Base-by-base conservation (phyloP, 1,284 basidiomycete genomes). In the Vanrija sp. region DNA sequence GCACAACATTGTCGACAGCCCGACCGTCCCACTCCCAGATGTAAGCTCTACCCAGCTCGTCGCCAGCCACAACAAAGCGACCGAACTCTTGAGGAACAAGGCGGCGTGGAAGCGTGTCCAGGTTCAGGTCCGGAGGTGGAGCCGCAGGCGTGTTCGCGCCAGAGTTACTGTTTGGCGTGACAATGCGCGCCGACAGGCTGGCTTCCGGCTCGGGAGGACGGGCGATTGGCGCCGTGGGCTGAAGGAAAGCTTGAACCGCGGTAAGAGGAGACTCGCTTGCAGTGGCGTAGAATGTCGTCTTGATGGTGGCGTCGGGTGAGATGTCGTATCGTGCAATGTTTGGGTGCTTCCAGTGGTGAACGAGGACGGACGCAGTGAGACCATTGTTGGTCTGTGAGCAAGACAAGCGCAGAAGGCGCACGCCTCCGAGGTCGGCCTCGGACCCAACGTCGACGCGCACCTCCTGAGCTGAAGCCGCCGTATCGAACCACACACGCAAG, bases 21-120 rank as follows among this genome's bases (percentile, higher is more conserved):
- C 39, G 47, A 2, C 42, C 50, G 31, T 66, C 66, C 72, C 70
- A 75, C 4, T 61, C 31, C 70, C 69, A 75, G 22, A 74, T 68
- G 50, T 60, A 64, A 1, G 67, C 63, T 23, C 49, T 53, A 2
- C 73, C 72, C 27, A 53, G 47, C 9, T 59, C 57, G 42, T 73
- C 71, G 9, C 73, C 73, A 1, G 61, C 67, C 10, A 69, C 55
- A 14, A 74, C 48, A 22, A 69, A 68, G 15, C 64, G 60, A 14
- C 66, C 67, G 41, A 62, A 68, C 19, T 61, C 56, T 2, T 50
- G 45, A 6, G 51, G 45, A 4, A 47, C 45, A 3, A 49, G 43
- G 10, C 22, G 23, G 22, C 47, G 47, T 5, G 51, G 51, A 3
- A 57, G 45, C 4, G 20, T 46, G 19, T 57, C 56, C 19, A 53